Conservation (phyloP, 441 rosid genomes). For the Erodium moschatum region DNA sequence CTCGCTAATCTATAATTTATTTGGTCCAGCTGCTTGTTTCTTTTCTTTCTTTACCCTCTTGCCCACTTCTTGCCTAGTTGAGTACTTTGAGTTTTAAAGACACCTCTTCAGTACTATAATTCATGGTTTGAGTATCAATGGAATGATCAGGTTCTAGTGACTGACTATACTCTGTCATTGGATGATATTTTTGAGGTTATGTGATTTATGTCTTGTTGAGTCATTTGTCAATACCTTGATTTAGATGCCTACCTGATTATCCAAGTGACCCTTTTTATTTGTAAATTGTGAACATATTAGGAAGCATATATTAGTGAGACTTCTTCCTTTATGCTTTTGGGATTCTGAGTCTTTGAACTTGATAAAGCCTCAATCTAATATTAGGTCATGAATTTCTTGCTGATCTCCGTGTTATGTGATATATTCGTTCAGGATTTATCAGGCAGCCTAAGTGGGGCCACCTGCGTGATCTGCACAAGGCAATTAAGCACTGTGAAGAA, state of each 20-base stretch:
- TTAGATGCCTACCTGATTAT: background rate
- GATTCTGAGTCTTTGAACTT: background rate
- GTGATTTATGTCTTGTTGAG: background rate
- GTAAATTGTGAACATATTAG: background rate
- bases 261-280: background rate
- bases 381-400: background rate
- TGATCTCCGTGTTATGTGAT: background rate
- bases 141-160: background rate
- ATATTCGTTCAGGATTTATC: slow-evolving; percentile 39
- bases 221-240: background rate
- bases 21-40: background rate
- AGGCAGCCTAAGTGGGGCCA: slow-evolving; percentile 76
- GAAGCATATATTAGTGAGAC: background rate
- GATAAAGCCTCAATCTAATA: background rate
- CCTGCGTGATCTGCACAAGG: slow-evolving; percentile 44
- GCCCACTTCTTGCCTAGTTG: background rate
- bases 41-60: background rate
- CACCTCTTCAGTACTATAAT: background rate
- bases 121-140: background rate
- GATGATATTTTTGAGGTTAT: background rate
- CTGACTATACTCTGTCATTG: background rate
- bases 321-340: background rate
- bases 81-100: background rate
- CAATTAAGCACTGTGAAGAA: slow-evolving; percentile 52
- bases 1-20: background rate